Evolutionary conservation across 2,329 filamentous ascomycete genomes (phyloP).

Genomic region (Aaosphaeria pasadenensis): DNA sequence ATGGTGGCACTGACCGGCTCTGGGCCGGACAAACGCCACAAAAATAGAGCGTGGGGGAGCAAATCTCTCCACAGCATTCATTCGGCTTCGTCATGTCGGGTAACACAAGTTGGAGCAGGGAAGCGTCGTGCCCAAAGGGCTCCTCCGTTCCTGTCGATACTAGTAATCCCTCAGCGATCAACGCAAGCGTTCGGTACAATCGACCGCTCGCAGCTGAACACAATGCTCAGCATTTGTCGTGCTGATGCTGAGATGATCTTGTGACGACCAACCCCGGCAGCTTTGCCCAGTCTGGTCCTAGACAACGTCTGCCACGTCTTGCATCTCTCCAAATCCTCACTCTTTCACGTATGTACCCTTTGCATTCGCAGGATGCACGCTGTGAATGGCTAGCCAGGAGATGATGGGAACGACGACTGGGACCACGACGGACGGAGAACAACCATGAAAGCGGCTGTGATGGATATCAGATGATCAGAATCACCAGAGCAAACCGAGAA

Average conservation of each 20-base stretch:
- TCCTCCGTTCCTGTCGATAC: background rate
- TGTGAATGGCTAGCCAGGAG: constrained; percentile 4
- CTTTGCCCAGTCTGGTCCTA: background rate
- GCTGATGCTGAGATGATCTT: constrained; percentile 24
- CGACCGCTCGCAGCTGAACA: too few relatives aligned
- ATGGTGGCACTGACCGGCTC: background rate
- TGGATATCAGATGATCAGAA: constrained; percentile 35
- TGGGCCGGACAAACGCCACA: background rate
- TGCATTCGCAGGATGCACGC: constrained; percentile 14
- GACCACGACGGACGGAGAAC: constrained; percentile 22
- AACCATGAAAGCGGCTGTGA: constrained; percentile 16
- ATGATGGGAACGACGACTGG: constrained; percentile 17
- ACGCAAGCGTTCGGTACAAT: too few relatives aligned
- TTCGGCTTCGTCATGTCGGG: background rate
- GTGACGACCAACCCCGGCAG: constrained; percentile 15
- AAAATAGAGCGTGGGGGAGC: constrained; percentile 1
- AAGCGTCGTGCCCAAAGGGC: constrained; percentile 1
- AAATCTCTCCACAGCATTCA: background rate
- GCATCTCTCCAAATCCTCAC: constrained; percentile 11
- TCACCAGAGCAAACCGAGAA: constrained; percentile 4
- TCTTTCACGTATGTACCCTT: constrained; percentile 3
- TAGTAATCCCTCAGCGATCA: too few relatives aligned
- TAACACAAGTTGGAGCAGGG: background rate
- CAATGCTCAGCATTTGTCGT: background rate
- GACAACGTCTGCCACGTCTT: constrained; percentile 32